phyloP scores from a whole-genome alignment of 352 stramenopile genomes.

The Pythium insidiosum region DNA sequence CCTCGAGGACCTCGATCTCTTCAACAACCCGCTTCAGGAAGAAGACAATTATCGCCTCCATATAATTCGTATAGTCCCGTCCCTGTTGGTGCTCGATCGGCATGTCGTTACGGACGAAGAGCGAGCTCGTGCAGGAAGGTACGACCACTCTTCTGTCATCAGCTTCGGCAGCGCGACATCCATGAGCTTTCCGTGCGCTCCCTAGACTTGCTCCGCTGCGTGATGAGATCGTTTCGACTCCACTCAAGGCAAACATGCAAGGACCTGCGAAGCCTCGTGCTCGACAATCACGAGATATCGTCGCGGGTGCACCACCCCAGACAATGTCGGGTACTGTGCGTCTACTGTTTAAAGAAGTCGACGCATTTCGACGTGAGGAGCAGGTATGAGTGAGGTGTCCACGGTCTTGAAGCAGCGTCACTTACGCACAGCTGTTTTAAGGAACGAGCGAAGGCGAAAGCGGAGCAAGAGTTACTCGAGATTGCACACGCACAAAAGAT shows the following conservation, averaged over 20 bases:
- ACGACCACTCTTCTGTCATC: neutral
- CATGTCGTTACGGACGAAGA: constrained; percentile 49
- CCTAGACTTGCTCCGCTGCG: neutral
- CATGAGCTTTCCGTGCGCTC: too few relatives aligned
- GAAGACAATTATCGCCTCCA: constrained; percentile 70
- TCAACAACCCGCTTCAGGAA: constrained; percentile 54
- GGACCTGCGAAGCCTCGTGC: neutral
- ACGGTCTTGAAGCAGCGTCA: too few relatives aligned
- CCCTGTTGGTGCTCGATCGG: constrained; percentile 57
- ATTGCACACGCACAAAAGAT: constrained; percentile 27
- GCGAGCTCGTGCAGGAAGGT: constrained; percentile 7
- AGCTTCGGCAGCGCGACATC: too few relatives aligned
- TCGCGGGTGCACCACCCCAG: constrained; percentile 28
- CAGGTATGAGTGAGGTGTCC: too few relatives aligned
- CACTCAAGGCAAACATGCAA: too few relatives aligned
- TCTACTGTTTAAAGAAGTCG: constrained; percentile 62
- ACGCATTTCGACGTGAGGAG: constrained; percentile 32
- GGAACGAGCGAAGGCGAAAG: constrained; percentile 19
- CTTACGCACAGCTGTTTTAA: too few relatives aligned
- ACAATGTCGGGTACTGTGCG: constrained; percentile 57
- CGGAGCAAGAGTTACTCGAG: constrained; percentile 31
- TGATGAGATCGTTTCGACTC: constrained; percentile 16
- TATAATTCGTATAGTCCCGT: constrained; percentile 48
- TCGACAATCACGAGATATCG: constrained; percentile 3
- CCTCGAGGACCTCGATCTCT: constrained; percentile 54